Percentiles rank a stretch among this genome's conserved stretches.
phyloP scores from a whole-genome alignment of 371 early-diverging fungal genomes.

The Apophysomyces variabilis region DNA sequence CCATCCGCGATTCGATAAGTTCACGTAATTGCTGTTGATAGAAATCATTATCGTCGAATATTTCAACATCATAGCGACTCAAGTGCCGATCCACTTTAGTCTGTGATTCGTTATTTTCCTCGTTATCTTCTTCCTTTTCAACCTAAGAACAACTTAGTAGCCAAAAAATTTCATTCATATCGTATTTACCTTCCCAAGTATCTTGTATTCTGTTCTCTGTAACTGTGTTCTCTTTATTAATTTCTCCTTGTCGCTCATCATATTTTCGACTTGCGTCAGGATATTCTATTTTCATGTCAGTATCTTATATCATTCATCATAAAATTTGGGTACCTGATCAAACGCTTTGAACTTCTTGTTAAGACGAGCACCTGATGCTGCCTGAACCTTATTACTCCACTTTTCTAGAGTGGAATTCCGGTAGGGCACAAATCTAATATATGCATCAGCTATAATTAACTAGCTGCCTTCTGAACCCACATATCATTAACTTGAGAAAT shows the following conservation, averaged over 20 bases:
- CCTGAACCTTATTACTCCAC: slow-evolving; percentile 90
- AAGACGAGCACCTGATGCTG: slow-evolving; percentile 69
- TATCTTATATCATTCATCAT: neutral
- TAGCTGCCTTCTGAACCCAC: slow-evolving; percentile 29
- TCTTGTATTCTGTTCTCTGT: slow-evolving; percentile 70
- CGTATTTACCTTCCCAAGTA: slow-evolving; percentile 55
- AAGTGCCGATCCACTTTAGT: slow-evolving; percentile 65
- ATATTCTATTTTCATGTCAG: slow-evolving; percentile 43
- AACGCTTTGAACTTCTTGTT: slow-evolving; percentile 94
- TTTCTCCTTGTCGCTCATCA: slow-evolving; percentile 74
- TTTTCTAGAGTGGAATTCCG: slow-evolving; percentile 88
- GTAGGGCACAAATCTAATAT: slow-evolving; percentile 66
- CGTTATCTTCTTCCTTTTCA: slow-evolving; percentile 11
- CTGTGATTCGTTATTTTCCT: slow-evolving; percentile 25
- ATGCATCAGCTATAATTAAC: neutral
- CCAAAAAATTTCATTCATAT: neutral
- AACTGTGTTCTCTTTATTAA: slow-evolving; percentile 87
- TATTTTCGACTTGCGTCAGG: slow-evolving; percentile 78
- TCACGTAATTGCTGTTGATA: slow-evolving; percentile 92
- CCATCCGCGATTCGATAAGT: slow-evolving; percentile 91
- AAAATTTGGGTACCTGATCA: slow-evolving; percentile 66
- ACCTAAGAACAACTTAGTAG: neutral
- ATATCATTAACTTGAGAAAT: slow-evolving; percentile 61
- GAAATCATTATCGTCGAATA: slow-evolving; percentile 96
- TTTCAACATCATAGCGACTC: slow-evolving; percentile 78